Evolutionary conservation across 2,329 filamentous ascomycete species (phyloP), one percentile per base, ranked within the genome.

Genomic region (Fusarium sp.): DNA sequence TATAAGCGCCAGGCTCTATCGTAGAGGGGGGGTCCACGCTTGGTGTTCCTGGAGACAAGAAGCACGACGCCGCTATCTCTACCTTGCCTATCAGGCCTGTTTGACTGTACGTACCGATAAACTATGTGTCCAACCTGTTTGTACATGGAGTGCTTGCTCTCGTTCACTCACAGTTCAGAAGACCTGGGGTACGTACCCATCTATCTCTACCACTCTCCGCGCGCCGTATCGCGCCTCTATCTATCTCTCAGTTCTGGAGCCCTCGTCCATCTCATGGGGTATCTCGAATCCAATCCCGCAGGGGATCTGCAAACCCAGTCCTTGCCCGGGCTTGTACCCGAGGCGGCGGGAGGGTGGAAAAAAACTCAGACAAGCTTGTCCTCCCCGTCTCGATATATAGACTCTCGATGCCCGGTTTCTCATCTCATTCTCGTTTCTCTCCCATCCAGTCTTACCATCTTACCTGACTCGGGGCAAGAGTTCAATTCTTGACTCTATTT

Each of bases 51-150:
- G 70, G 73, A 30, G 63, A 32, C 60, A 56, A 56, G 45, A 50
- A n/a, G 40, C 50, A 64, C 20, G 38, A 66, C 65, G 56, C 65
- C 65, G 73, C 70, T 78, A 78, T 78, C 75, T 76, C 62, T 73
- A 59, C 67, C 67, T 60, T 52, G 47, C 47, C 60, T 75, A 73
- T 74, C 75, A 27, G 32, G 14, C 40, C n/a, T 43, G 38, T 22
- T 40, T 40, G 30, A 40, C 14, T 7, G 75, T 78, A 78, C 76
- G 76, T 78, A 78, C 76, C 70, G 70, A 67, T 78, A 78, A 78
- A 77, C 74, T 76, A 69, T 77, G 74, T 77, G 75, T 77, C 76
- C 70, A 74, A 74, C 74, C 68, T 69, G 76, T 78, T 78, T 72
- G 64, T 74, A 68, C 63, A 61, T 66, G 63, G 45, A 27, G 25